A percentile compares a stretch with the other conserved stretches of the same genome.
Evolutionary conservation across 805 yeast species (phyloP).

Genomic region (Saccharomycopsis fermentans): DNA sequence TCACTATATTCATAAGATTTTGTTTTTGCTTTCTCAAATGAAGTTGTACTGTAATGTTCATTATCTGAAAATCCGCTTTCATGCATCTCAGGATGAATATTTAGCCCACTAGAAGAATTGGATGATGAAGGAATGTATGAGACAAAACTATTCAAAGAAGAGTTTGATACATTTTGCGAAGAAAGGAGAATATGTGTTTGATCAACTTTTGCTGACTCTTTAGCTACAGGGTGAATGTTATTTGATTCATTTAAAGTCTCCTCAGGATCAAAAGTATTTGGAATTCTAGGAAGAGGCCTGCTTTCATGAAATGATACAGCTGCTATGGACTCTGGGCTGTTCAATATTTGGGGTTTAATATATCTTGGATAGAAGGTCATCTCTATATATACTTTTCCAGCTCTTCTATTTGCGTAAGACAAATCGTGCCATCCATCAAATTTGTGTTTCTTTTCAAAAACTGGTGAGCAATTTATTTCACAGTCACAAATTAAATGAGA

Average conservation of each 20-base stretch:
- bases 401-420: slow-evolving; percentile 55
- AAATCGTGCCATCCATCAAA: slow-evolving; percentile 59
- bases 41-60: too few relatives aligned
- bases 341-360: neutral
- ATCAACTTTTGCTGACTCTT: neutral
- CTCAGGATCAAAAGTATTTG: neutral
- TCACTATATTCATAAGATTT: neutral
- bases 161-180: too few relatives aligned
- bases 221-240: neutral
- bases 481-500: slow-evolving; percentile 81
- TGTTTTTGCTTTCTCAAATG: too few relatives aligned
- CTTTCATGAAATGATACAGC: neutral
- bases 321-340: neutral
- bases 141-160: too few relatives aligned
- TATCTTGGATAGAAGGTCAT: slow-evolving; percentile 74
- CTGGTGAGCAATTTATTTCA: slow-evolving; percentile 66
- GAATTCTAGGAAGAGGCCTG: neutral
- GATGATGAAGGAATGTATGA: too few relatives aligned
- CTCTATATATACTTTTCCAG: slow-evolving; percentile 83
- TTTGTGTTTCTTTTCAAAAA: slow-evolving; percentile 52
- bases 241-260: neutral
- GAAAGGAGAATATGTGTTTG: neutral
- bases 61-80: too few relatives aligned
- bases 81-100: too few relatives aligned
- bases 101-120: too few relatives aligned